These are phyloP conservation scores for Babesia bovis DNA, from an alignment of 169 alveolate species.

Conservation along the genomic window DNA sequence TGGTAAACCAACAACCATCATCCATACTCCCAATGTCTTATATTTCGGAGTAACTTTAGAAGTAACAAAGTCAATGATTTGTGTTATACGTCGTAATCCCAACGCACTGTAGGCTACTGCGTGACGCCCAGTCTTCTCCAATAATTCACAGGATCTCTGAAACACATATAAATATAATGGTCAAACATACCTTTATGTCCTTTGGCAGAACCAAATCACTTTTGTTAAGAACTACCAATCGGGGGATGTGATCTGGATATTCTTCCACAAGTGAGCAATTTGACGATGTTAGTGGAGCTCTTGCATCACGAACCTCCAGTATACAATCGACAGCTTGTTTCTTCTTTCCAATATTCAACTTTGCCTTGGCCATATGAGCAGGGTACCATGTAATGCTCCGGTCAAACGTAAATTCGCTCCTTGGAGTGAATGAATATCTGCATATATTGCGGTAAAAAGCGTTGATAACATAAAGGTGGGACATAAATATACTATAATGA, in stretches of 20 bases:
- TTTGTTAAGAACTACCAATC: constrained; percentile 59
- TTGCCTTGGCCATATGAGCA: constrained; percentile 64
- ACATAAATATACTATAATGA: too few species aligned
- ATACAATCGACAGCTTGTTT: constrained; percentile 60
- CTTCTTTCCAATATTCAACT: constrained; percentile 51
- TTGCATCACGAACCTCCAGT: constrained; percentile 62
- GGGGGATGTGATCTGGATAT: constrained; percentile 41
- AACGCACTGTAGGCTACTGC: constrained; percentile 41
- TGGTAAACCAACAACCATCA: constrained; percentile 66
- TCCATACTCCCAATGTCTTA: constrained; percentile 57
- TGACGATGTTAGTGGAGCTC: constrained; percentile 69
- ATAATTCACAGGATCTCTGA: constrained; percentile 48
- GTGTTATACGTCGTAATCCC: constrained; percentile 33
- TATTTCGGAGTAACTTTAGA: constrained; percentile 29
- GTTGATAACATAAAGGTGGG: neutral
- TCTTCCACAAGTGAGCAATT: constrained; percentile 40
- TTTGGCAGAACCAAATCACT: constrained; percentile 45
- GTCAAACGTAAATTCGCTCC: constrained; percentile 53
- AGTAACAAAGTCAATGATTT: constrained; percentile 40
- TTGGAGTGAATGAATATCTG: constrained; percentile 20
- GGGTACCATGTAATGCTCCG: constrained; percentile 68
- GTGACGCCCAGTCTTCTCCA: constrained; percentile 55
- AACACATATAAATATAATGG: neutral
- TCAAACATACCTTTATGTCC: constrained; percentile 32
- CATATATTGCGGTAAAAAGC: neutral